Evolutionary conservation across 306 rosid species (phyloP).

Genomic region (Acacia acuminata): DNA sequence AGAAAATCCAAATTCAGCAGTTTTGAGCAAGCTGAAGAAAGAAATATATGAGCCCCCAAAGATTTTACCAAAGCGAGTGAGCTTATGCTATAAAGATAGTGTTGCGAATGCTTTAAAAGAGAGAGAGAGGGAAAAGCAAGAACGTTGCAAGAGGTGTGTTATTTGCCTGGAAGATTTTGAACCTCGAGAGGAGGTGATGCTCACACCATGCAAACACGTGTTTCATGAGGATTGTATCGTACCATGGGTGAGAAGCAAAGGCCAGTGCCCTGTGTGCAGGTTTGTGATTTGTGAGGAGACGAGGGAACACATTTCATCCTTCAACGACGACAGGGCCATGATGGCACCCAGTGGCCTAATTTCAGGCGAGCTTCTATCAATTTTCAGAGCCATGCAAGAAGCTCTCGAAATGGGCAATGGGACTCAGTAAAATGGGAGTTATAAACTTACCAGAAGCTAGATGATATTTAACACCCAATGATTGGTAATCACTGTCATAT

Average conservation of each 20-base stretch:
- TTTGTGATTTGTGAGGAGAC: constrained; percentile 44
- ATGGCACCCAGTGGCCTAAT: constrained; percentile 21
- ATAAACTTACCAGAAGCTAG: background rate
- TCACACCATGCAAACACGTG: constrained; percentile 87
- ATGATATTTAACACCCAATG: background rate
- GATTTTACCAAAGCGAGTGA: constrained; percentile 30
- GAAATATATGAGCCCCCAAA: constrained; percentile 41
- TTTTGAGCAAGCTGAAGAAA: constrained; percentile 48
- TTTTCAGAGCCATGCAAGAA: constrained; percentile 56
- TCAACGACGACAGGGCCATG: constrained; percentile 7
- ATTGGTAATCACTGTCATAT: background rate
- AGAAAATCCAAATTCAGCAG: constrained; percentile 35
- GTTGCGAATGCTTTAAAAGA: constrained; percentile 12
- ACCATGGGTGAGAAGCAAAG: constrained; percentile 70
- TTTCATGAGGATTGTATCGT: constrained; percentile 87
- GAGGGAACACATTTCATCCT: constrained; percentile 27
- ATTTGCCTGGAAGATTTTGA: constrained; percentile 87
- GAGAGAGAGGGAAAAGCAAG: constrained; percentile 29
- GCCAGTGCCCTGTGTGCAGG: constrained; percentile 85
- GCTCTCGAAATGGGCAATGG: constrained; percentile 36
- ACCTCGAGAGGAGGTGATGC: constrained; percentile 61
- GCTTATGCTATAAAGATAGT: constrained; percentile 47
- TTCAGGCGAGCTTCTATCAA: constrained; percentile 46
- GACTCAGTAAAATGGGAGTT: background rate
- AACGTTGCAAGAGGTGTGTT: constrained; percentile 61